Percentiles rank a stretch among this genome's conserved stretches.
These are phyloP conservation scores for Tillandsia leiboldiana DNA, from an alignment of 176 grass and related monocot species.

Conservation along the genomic window DNA sequence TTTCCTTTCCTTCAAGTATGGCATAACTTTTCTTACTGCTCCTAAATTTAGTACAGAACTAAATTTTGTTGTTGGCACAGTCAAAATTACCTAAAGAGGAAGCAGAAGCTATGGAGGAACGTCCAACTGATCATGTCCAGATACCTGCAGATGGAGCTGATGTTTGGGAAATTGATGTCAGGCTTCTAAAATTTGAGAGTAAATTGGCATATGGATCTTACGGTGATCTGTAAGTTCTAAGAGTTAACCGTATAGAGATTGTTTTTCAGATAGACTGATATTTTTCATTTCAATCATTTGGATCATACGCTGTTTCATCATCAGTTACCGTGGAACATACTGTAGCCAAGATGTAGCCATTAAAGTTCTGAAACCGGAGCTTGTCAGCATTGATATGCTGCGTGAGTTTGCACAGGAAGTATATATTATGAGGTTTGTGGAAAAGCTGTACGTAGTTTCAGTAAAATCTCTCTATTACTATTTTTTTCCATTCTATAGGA, in stretches of 20 bases:
- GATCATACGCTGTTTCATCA: conserved; percentile 3
- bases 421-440: conserved; percentile 84
- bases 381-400: conserved; percentile 73
- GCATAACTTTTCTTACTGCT: no score
- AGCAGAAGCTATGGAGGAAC: no score
- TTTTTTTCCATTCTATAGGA: neutral
- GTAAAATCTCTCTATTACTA: no score
- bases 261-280: neutral
- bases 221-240: conserved; percentile 70
- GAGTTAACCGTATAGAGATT: conserved; percentile 15
- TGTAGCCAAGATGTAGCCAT: conserved; percentile 97
- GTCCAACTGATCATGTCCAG: conserved; percentile 41
- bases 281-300: neutral
- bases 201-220: conserved; percentile 95
- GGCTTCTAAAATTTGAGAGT: conserved; percentile 62
- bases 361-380: conserved; percentile 92
- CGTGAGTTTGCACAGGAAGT: conserved; percentile 98
- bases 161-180: conserved; percentile 95
- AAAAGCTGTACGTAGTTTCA: neutral
- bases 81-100: no score
- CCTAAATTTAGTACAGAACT: no score
- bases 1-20: no score
- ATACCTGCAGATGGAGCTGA: conserved; percentile 82
- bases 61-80: no score
- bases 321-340: conserved; percentile 75